phyloP scores from a whole-genome alignment of 2,329 filamentous ascomycete genomes.

The Arthrinium phaeospermum region DNA sequence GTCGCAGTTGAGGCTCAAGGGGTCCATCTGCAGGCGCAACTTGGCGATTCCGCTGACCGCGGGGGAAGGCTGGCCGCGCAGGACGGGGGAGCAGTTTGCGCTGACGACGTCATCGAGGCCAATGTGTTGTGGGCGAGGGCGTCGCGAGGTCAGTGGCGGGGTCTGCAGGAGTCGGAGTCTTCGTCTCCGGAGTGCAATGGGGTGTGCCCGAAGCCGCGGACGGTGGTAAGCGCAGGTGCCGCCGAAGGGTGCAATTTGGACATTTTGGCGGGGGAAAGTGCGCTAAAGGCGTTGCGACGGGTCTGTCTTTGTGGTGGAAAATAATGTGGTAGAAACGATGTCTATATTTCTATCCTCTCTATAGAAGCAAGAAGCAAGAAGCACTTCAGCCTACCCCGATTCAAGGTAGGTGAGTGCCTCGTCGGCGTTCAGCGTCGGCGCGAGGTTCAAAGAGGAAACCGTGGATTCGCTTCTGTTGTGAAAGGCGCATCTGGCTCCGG shows the following conservation, averaged over 20 bases:
- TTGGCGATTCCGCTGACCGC: slow-evolving; percentile 78
- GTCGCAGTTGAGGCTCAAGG: slow-evolving; percentile 67
- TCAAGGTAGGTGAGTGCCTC: slow-evolving; percentile 55
- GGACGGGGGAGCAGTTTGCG: slow-evolving; percentile 66
- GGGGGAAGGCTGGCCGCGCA: slow-evolving; percentile 59
- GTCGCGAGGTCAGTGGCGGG: slow-evolving; percentile 44
- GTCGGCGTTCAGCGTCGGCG: slow-evolving; percentile 65
- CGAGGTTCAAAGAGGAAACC: slow-evolving; percentile 57
- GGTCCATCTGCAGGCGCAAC: slow-evolving; percentile 81
- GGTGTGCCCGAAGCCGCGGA: slow-evolving; percentile 63
- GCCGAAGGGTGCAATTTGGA: slow-evolving; percentile 52
- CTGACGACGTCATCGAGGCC: slow-evolving; percentile 60
- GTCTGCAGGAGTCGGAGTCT: slow-evolving; percentile 57
- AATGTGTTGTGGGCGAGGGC: slow-evolving; percentile 48
- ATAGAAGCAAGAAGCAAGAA: not conserved
- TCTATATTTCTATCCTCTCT: slow-evolving; percentile 4
- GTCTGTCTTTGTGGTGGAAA: not conserved
- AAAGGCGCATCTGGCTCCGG: slow-evolving; percentile 63
- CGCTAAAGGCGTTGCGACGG: slow-evolving; percentile 9
- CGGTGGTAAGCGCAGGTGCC: slow-evolving; percentile 56
- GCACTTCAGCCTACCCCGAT: slow-evolving; percentile 39
- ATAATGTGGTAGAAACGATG: slow-evolving; percentile 4
- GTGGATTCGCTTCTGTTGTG: slow-evolving; percentile 54
- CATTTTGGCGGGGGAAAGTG: slow-evolving; percentile 1
- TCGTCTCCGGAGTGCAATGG: slow-evolving; percentile 62